Conservation (phyloP, 164 flowering plant genomes). For the Buxus sempervirens region DNA sequence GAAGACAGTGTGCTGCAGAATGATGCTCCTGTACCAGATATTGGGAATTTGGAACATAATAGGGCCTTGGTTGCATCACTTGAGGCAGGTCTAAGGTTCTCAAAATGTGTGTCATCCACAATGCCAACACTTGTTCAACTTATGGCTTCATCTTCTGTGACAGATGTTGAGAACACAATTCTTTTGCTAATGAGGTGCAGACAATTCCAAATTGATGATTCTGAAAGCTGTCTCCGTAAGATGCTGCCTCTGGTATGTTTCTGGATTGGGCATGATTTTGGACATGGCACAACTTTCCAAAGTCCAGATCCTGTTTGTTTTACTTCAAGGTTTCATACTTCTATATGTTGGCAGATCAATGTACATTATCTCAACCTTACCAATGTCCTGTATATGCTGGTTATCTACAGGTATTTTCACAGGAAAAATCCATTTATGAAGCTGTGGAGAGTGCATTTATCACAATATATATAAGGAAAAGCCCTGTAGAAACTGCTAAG, state of each 20-base stretch:
- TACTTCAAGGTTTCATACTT: background rate
- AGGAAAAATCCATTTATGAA: slow-evolving; percentile 90
- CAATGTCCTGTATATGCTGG: slow-evolving; percentile 3
- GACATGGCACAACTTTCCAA: background rate
- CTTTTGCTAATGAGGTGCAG: slow-evolving; percentile 89
- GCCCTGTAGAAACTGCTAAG: slow-evolving; percentile 70
- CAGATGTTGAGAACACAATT: slow-evolving; percentile 92
- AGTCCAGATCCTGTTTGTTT: background rate
- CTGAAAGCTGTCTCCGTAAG: slow-evolving; percentile 88
- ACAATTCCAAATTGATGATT: slow-evolving; percentile 94
- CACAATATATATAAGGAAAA: slow-evolving; percentile 72
- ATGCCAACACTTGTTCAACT: slow-evolving; percentile 94
- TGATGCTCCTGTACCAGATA: slow-evolving; percentile 60
- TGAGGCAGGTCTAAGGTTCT: slow-evolving; percentile 87
- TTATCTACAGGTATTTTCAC: slow-evolving; percentile 79
- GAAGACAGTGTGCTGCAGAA: slow-evolving; percentile 32
- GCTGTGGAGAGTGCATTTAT: slow-evolving; percentile 94
- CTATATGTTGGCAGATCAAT: background rate
- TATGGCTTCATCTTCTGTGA: slow-evolving; percentile 94
- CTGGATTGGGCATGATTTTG: slow-evolving; percentile 5
- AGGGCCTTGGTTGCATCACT: slow-evolving; percentile 95
- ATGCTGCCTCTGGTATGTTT: slow-evolving; percentile 87
- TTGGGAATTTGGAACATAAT: slow-evolving; percentile 88
- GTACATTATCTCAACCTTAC: background rate
- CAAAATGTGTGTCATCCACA: slow-evolving; percentile 67